These are phyloP conservation scores for Pleurotus djamor DNA, from an alignment of 768 basidiomycete species.

Conservation along the genomic window DNA sequence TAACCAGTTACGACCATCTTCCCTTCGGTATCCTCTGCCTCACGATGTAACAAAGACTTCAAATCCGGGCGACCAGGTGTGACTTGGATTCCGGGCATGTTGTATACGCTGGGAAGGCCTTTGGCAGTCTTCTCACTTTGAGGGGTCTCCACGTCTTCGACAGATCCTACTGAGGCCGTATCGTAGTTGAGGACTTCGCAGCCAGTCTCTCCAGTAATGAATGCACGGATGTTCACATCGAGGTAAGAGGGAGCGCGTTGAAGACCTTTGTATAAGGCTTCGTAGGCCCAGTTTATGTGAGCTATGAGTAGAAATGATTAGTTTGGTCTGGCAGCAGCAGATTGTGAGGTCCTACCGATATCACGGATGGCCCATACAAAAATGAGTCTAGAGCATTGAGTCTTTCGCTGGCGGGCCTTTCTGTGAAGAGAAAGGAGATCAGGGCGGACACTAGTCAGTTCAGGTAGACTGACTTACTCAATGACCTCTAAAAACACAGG, in stretches of 20 bases:
- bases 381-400: slow-evolving; percentile 26
- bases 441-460: too few relatives aligned
- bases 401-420: slow-evolving; percentile 19
- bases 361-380: slow-evolving; percentile 48
- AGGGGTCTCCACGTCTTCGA: slow-evolving; percentile 9
- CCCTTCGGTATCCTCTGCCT: slow-evolving; percentile 25
- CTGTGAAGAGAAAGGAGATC: slow-evolving; percentile 12
- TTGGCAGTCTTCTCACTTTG: slow-evolving; percentile 14
- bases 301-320: slow-evolving; percentile 12
- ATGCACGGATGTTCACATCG: slow-evolving; percentile 36
- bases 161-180: slow-evolving; percentile 11
- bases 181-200: slow-evolving; percentile 17
- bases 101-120: slow-evolving; percentile 17
- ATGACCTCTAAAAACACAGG: slow-evolving; percentile 42
- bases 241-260: slow-evolving; percentile 24
- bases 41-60: slow-evolving; percentile 27
- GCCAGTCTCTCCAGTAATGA: slow-evolving; percentile 28
- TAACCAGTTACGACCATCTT: slow-evolving; percentile 40
- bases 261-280: slow-evolving; percentile 28
- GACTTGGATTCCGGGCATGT: slow-evolving; percentile 13
- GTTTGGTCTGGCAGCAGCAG: neutral
- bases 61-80: slow-evolving; percentile 43
- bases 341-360: neutral
- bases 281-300: slow-evolving; percentile 45
- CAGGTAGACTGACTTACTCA: slow-evolving; percentile 20